A percentile compares a stretch with the other conserved stretches of the same genome.
phyloP scores from a whole-genome alignment of 106 monocot genomes.

The Allium fistulosum region DNA sequence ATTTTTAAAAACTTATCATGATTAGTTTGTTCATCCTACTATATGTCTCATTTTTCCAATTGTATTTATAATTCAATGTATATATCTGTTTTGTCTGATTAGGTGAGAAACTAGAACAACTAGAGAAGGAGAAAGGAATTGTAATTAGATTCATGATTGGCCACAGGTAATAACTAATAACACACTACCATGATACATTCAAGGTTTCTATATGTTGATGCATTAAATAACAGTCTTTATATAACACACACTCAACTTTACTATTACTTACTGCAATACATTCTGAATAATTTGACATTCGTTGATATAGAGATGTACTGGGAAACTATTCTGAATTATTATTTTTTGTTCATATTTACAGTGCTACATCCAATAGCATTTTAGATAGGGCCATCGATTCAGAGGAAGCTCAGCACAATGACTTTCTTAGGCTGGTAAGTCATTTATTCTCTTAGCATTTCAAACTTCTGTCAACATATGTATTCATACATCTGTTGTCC shows the following conservation, averaged over 20 bases:
- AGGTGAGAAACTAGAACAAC: slow-evolving; percentile 75
- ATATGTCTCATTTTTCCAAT: neutral
- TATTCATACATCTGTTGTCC: neutral
- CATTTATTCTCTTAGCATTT: neutral
- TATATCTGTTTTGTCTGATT: slow-evolving; percentile 4
- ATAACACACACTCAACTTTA: no score
- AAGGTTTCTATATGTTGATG: no score
- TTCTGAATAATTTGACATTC: neutral
- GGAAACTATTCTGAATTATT: neutral
- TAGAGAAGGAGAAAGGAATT: slow-evolving; percentile 91
- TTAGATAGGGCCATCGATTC: slow-evolving; percentile 93
- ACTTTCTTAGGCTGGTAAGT: slow-evolving; percentile 94
- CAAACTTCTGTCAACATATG: neutral
- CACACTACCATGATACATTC: neutral
- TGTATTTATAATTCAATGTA: neutral
- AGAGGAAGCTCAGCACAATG: slow-evolving; percentile 81
- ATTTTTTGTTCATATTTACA: slow-evolving; percentile 18
- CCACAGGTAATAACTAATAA: slow-evolving; percentile 55
- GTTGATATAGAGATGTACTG: neutral
- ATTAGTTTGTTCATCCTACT: neutral
- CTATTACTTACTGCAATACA: no score
- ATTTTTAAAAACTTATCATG: neutral
- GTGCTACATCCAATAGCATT: slow-evolving; percentile 89
- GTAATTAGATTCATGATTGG: slow-evolving; percentile 91
- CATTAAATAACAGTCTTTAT: no score